These are phyloP conservation scores for Sarocladium brachiariae DNA, from an alignment of 2,329 filamentous ascomycete species.

Conservation along the genomic window DNA sequence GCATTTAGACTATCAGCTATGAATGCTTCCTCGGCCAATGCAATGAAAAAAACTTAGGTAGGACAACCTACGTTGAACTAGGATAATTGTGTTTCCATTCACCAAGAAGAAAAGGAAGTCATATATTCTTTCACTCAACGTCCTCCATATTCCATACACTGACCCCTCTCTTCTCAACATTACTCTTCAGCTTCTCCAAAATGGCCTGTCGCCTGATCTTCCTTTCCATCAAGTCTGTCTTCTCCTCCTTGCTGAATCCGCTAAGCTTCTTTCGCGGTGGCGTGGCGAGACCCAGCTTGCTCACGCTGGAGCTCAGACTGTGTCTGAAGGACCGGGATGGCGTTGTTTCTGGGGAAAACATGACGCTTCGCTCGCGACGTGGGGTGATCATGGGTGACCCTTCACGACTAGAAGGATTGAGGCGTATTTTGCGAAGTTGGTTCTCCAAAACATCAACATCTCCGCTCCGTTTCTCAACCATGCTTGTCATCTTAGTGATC, in stretches of 20 bases:
- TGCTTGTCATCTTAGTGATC: conserved; percentile 83
- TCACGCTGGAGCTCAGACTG: conserved; percentile 26
- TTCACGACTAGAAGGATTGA: conserved; percentile 39
- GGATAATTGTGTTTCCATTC: too few relatives aligned
- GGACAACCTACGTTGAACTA: too few relatives aligned
- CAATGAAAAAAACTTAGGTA: too few relatives aligned
- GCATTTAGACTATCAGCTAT: too few relatives aligned
- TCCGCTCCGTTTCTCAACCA: conserved; percentile 85
- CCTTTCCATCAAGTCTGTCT: conserved; percentile 47
- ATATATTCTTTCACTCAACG: conserved; percentile 29
- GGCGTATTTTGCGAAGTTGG: conserved; percentile 68
- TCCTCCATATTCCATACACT: conserved; percentile 44
- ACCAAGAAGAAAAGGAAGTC: too few relatives aligned
- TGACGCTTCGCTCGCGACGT: conserved; percentile 28
- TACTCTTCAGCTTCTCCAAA: conserved; percentile 42
- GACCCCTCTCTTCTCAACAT: conserved; percentile 42
- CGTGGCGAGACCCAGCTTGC: conserved; percentile 31
- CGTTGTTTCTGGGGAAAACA: conserved; percentile 37
- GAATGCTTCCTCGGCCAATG: too few relatives aligned
- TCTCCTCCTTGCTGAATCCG: conserved; percentile 54
- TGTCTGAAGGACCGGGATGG: conserved; percentile 35
- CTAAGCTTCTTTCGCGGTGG: conserved; percentile 55
- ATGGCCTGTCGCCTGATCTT: conserved; percentile 46
- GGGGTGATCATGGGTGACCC: conserved; percentile 35
- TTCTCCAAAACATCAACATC: conserved; percentile 87